Evolutionary conservation across 2,329 filamentous ascomycete species (phyloP).

Genomic region (Cadophora luteo-olivacea): DNA sequence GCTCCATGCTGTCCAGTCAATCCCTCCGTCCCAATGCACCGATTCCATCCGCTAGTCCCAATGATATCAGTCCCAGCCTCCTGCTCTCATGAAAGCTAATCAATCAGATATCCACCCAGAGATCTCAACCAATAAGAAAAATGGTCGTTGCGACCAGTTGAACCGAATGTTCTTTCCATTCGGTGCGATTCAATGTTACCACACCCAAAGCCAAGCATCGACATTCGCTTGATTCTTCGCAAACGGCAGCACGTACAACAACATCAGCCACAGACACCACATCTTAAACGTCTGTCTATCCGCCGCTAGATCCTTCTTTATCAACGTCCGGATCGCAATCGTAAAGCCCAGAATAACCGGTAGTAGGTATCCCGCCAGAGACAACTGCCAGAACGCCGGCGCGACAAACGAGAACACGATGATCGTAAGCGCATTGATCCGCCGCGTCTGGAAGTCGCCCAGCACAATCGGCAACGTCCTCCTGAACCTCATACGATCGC

Average conservation of each 20-base stretch:
- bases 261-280: constrained; percentile 21
- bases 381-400: constrained; percentile 19
- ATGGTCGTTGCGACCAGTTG: background rate
- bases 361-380: background rate
- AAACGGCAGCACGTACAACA: constrained; percentile 18
- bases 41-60: background rate
- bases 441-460: constrained; percentile 14
- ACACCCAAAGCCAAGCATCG: background rate
- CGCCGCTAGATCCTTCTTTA: background rate
- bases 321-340: constrained; percentile 10
- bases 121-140: background rate
- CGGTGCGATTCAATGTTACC: background rate
- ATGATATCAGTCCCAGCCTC: background rate
- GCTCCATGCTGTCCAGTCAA: background rate
- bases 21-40: background rate
- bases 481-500: constrained; percentile 38
- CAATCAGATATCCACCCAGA: background rate
- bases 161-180: background rate
- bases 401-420: constrained; percentile 9
- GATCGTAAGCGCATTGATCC: constrained; percentile 3
- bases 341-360: background rate
- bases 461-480: constrained; percentile 38
- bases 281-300: constrained; percentile 20
- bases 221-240: constrained; percentile 6
- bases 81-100: background rate